A percentile compares a stretch with the other conserved stretches of the same genome.
These are phyloP conservation scores for Thuja plicata DNA, from an alignment of 83 land plant genomes.

Conservation along the genomic window DNA sequence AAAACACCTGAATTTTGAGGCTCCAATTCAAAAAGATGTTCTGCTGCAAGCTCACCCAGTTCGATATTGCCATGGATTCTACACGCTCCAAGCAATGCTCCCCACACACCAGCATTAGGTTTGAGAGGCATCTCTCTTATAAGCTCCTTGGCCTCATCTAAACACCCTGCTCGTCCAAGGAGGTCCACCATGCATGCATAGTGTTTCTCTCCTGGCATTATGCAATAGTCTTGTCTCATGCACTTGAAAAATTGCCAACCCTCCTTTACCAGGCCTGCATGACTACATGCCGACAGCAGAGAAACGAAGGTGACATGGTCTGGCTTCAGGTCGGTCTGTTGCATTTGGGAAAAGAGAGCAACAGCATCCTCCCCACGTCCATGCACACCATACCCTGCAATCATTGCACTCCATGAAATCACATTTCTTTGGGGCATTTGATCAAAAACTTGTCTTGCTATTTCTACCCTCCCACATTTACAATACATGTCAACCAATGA, in stretches of 20 bases:
- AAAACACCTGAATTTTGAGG: not conserved
- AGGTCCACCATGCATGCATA: slow-evolving; percentile 13
- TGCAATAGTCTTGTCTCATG: not conserved
- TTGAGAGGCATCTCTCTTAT: not conserved
- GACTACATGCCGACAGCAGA: slow-evolving; percentile 9
- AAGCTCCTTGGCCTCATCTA: slow-evolving; percentile 3
- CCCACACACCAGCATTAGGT: slow-evolving; percentile 7
- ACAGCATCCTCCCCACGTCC: not conserved
- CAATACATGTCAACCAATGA: slow-evolving; percentile 23
- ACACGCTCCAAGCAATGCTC: slow-evolving; percentile 2
- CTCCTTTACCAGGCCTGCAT: not conserved
- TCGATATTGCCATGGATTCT: not conserved
- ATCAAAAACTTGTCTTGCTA: not conserved
- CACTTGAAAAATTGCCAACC: slow-evolving; percentile 6
- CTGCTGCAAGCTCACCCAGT: slow-evolving; percentile 1
- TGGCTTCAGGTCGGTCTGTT: slow-evolving; percentile 12
- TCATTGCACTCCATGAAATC: slow-evolving; percentile 20
- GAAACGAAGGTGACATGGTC: slow-evolving; percentile 16
- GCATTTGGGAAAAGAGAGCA: slow-evolving; percentile 15
- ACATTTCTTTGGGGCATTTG: slow-evolving; percentile 15
- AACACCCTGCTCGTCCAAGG: slow-evolving; percentile 3
- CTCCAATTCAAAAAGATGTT: slow-evolving; percentile 3
- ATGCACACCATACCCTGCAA: slow-evolving; percentile 18
- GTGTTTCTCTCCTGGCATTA: not conserved
- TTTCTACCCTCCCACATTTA: slow-evolving; percentile 16